phyloP scores from a whole-genome alignment of 2,329 filamentous ascomycete species.

The Talaromyces piceae region DNA sequence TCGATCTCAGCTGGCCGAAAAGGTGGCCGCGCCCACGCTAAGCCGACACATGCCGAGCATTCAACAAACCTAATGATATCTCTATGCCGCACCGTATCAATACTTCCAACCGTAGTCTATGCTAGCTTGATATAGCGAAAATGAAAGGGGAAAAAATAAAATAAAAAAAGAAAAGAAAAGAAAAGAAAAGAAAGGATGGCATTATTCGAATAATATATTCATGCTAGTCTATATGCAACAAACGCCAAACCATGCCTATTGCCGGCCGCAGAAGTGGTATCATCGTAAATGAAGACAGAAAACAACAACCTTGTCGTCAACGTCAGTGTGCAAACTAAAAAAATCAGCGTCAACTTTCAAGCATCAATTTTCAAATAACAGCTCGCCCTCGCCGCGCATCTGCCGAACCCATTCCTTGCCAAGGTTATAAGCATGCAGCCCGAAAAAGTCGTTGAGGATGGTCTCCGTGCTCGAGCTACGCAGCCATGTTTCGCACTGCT shows the following conservation, averaged over 20 bases:
- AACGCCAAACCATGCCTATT: constrained; percentile 10
- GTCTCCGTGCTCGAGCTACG: constrained; percentile 24
- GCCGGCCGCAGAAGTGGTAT: constrained; percentile 11
- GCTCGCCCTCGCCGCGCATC: constrained; percentile 21
- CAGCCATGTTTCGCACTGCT: constrained; percentile 20
- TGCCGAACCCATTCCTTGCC: constrained; percentile 22
- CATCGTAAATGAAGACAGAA: constrained; percentile 5
- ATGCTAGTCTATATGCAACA: constrained; percentile 1
- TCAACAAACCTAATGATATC: no score
- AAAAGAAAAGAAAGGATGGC: no score
- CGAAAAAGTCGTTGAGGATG: constrained; percentile 21
- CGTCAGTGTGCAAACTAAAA: background rate
- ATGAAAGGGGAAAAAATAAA: no score
- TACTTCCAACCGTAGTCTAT: no score
- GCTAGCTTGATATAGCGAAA: no score
- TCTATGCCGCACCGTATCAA: no score
- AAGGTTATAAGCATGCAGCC: constrained; percentile 18
- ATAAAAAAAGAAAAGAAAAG: no score
- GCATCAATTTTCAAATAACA: constrained; percentile 11
- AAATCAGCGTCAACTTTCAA: no score
- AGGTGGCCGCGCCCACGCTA: no score
- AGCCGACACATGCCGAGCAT: no score
- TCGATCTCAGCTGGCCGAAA: no score
- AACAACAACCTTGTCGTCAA: background rate
- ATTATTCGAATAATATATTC: no score